Base-by-base conservation (phyloP, 257 asterid genomes). In the Ocimum tenuiflorum region DNA sequence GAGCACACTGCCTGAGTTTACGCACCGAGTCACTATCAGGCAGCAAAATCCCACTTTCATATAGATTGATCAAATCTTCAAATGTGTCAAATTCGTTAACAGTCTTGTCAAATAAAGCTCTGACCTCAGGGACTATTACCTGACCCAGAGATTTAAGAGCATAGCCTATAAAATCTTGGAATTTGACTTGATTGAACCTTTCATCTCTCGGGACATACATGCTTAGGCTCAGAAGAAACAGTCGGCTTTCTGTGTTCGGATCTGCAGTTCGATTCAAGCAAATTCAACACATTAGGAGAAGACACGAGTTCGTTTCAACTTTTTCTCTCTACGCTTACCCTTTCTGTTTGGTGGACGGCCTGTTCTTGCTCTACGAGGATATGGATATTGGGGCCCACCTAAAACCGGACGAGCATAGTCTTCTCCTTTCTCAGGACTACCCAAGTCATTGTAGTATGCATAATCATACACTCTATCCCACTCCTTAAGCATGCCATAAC, bases 391-490 rank as follows among this genome's bases (percentile, higher is more conserved):
- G 0, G 86, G 63, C 6, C 98, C 98, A 29, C 98, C 98, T 0
- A 91, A 95, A 24, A 78, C 82, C 0, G 94, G 91, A 1, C 98
- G 96, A 14, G 55, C 84, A 33, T 75, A 74, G 1, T 81, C 82
- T 0, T 57, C 5, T 19, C 98, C 96, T 63, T 67, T 87, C 2
- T 89, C 95, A 0, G 98, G 96, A 29, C 23, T 68, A 39, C 95
- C 98, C 70, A 91, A 64, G 66, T 91, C 98, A 46, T 87, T 91
- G 76, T 91, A 91, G 72, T 71, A 84, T 29, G 94, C 97, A 39
- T 91, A 91, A 42, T 91, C 98, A 57, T 91, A 91, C 4, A 91
- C 95, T 71, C 97, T 80, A 33, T 91, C 97, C 98, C 98, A 91
- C 71, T 87, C 94, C 75, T 85, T 75, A 0, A 85, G 81, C 84